A percentile compares a stretch with the other conserved stretches of the same genome.
Evolutionary conservation across 805 yeast genomes (phyloP).

Genomic region (Teunomyces barrocoloradensis): DNA sequence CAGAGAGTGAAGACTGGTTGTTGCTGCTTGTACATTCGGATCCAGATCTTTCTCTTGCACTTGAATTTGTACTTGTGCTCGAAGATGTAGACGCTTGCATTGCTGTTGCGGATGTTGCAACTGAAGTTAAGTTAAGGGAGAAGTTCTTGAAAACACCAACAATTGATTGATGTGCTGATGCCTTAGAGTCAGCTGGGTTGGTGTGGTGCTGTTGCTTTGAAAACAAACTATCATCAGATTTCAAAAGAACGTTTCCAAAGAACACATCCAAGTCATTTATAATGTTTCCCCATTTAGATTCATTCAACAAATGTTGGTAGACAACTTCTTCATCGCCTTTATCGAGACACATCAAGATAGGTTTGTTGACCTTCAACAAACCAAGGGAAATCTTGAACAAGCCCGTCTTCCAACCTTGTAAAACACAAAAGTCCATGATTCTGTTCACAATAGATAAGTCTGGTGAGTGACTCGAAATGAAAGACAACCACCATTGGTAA

Average conservation of each 20-base stretch:
- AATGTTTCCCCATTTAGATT: conserved; percentile 43
- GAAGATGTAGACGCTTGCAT: conserved; percentile 1
- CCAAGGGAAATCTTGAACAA: conserved; percentile 56
- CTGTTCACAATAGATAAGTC: conserved; percentile 45
- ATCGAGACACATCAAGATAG: conserved; percentile 35
- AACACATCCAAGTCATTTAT: conserved; percentile 35
- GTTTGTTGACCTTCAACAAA: conserved; percentile 47
- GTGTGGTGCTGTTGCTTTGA: conserved; percentile 3
- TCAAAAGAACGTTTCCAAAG: conserved; percentile 36
- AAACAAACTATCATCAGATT: conserved; percentile 36
- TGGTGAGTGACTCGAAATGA: conserved; percentile 61
- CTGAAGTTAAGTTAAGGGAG: conserved; percentile 17
- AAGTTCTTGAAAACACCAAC: conserved; percentile 30
- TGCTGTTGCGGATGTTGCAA: conserved; percentile 4
- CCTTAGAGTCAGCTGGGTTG: neutral
- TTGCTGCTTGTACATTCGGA: conserved; percentile 4
- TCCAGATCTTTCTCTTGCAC: conserved; percentile 10
- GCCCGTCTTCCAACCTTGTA: conserved; percentile 54
- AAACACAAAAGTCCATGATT: conserved; percentile 49
- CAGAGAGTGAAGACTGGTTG: conserved; percentile 20
- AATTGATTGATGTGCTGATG: conserved; percentile 13
- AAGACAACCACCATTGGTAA: conserved; percentile 67
- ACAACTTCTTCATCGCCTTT: conserved; percentile 42
- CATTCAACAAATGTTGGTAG: conserved; percentile 43
- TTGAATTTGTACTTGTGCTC: conserved; percentile 14